Evolutionary conservation across 192 early-diverging fungal species (phyloP), one percentile per base, ranked within the genome.

Genomic region (Oehlia diaphana): DNA sequence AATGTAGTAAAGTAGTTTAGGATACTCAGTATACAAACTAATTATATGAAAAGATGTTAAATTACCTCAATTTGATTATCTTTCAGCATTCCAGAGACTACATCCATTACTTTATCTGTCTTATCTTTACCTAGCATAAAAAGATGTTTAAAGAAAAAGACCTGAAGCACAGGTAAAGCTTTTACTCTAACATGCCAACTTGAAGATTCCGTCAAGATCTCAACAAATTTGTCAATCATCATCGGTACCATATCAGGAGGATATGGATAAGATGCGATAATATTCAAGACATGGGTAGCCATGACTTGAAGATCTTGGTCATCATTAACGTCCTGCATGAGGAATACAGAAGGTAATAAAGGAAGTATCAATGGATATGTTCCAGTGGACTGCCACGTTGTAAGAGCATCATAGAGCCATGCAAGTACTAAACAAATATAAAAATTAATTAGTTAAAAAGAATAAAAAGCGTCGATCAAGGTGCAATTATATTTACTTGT

Each of bases 11-110:
- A 42, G 3, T 4, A 9, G 21, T 14, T 49, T 33, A 44, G 33
- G 65, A 28, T 28, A 72, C 65, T 13, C 14, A 9, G 82, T 75
- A 89, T 75, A 72, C 84, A 75, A 65, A 72, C 81, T 42, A 86
- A 80, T 28, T 86, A 80, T 75, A 84, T 3, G 79, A 49, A 84
- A 82, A n/a, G 2, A 26, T 12, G 13, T 28, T 68, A 23, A 77
- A 37, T 79, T 50, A 93, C 95, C 86, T 98, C 97, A 53, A 97
- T 88, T 80, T 97, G 96, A n/a, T 90, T 87, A 82, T 98, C 95
- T 64, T 89, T 85, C 47, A 98, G 80, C 83, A 95, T 89, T 31
- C 42, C 69, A 37, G 89, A 87, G 13, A 97, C 88, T 5, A 90
- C 87, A 53, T 95, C 89, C 82, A 97, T 84, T 8, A 97, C 88